Base-by-base conservation (phyloP, 352 stramenopile species). In the Hyaloperonospora brassicae region DNA sequence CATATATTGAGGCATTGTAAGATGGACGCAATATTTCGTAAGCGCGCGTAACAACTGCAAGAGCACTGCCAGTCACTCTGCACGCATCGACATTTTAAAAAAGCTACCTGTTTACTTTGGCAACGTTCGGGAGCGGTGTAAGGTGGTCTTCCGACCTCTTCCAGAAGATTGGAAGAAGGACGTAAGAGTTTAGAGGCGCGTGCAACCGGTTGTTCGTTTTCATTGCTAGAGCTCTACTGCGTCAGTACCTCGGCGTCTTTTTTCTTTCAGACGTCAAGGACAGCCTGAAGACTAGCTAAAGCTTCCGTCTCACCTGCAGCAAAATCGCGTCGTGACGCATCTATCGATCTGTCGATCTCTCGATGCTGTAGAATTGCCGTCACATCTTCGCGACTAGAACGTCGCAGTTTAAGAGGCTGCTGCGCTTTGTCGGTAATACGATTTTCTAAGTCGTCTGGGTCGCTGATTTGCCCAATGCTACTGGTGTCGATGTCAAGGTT, bases 321-420 rank as follows among this genome's bases (percentile, higher is more conserved):
- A n/a, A n/a, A n/a, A 48, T 31, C 52, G 43, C 13, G 55, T 45
- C 11, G 52, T 50, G 3, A 41, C 24, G 9, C 36, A 64, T 17
- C 50, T 68, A n/a, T n/a, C n/a, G n/a, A n/a, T n/a, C n/a, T n/a
- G 4, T 68, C 71, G 14, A 84, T 47, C 55, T 86, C 75, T 1
- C 78, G 73, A 12, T 59, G 64, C 27, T 73, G 59, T 17, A 86
- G 27, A 14, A 84, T 47, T 0, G 57, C 55, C 22, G 59, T 64
- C 17, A 86, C 12, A 57, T 80, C 61, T 17, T 62, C 52, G 9
- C 49, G 52, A 6, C 49, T 36, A 5, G 68, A 50, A 43, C 50
- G 34, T 43, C 39, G 31, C 14, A 21, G 39, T 12, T 54, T 23
- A 2, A 27, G n/a, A 17, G 42, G 2, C 27, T 53, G 13, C 9